A percentile compares a stretch with the other conserved stretches of the same genome.
Conservation (phyloP, 345 rosid species). For the Melaleuca quinquenervia region DNA sequence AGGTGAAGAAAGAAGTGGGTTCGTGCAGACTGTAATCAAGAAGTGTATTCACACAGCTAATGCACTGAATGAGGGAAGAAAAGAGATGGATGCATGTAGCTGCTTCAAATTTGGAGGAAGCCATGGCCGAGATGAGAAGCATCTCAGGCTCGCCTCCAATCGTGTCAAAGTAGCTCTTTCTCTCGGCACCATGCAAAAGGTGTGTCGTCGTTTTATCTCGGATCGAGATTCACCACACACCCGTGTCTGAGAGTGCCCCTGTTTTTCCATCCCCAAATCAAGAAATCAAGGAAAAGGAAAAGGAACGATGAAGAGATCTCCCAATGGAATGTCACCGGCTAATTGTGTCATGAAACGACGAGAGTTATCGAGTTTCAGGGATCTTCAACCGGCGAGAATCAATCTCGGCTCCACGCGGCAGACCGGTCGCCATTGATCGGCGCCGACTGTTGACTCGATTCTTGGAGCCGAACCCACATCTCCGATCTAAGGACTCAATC, state of each 20-base stretch:
- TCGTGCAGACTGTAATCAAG: background rate
- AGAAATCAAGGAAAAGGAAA: background rate
- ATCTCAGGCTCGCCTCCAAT: background rate
- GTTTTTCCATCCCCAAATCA: background rate
- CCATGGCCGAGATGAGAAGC: background rate
- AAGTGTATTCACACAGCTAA: background rate
- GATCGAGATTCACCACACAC: background rate
- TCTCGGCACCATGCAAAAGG: slow-evolving; percentile 10
- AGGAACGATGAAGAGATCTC: background rate
- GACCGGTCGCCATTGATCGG: slow-evolving; percentile 13
- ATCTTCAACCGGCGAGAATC: slow-evolving; percentile 1
- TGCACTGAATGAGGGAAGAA: background rate
- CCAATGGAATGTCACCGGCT: background rate
- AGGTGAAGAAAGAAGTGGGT: background rate
- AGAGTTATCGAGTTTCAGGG: background rate
- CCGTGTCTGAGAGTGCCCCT: slow-evolving; percentile 9
- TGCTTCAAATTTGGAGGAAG: slow-evolving; percentile 14
- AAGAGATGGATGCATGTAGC: background rate
- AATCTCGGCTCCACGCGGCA: slow-evolving; percentile 25
- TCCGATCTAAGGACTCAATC: background rate
- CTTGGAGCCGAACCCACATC: background rate
- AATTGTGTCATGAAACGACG: slow-evolving; percentile 6
- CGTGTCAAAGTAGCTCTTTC: background rate
- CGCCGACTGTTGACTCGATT: slow-evolving; percentile 16
- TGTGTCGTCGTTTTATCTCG: background rate